Evolutionary conservation across 139 green algal species (phyloP), one percentile per base, ranked within the genome.

Genomic region (Diplosphaera chodatii): DNA sequence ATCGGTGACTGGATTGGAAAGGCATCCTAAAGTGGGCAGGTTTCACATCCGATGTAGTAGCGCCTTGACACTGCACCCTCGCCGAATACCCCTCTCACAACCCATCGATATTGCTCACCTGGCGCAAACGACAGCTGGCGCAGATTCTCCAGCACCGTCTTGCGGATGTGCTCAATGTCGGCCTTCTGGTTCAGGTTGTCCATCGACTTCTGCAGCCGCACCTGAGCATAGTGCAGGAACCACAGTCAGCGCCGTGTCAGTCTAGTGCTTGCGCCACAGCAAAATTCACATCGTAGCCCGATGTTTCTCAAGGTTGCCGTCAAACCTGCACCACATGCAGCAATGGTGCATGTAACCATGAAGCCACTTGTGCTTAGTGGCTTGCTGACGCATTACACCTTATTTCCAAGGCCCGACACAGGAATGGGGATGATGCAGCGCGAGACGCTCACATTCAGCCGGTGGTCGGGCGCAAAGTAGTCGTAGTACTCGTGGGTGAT

Each of bases 121-220:
- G 59, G 59, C 25, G 59, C 28, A 22, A 33, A 32, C 25, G 59
- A 31, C 59, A 65, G 59, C 59, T 65, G 59, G 59, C 74, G 65
- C 41, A 88, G 73, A 32, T 91, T 85, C 70, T 96, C 83, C 25
- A 96, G 63, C 20, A 93, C 68, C 40, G 86, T 72, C 4, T 55
- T n/a, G 63, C 72, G 80, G 59, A 96, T 88, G 30, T 75, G 76
- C 56, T 95, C 86, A 2, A 96, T 67, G 32, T 93, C 90, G 4
- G 81, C 63, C 40, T 75, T 80, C 21, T 72, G 83, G 84, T 96
- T 96, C 41, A 68, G 64, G 74, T 93, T 89, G 62, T 89, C 85
- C 72, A 87, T 59, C 48, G 48, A 59, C 48, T 59, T 59, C 48
- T 59, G 48, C 48, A 59, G 48, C 13, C 48, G 48, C 48, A 59